These are phyloP conservation scores for Tulasnella sp. DNA, from an alignment of 768 basidiomycete species.

Conservation along the genomic window DNA sequence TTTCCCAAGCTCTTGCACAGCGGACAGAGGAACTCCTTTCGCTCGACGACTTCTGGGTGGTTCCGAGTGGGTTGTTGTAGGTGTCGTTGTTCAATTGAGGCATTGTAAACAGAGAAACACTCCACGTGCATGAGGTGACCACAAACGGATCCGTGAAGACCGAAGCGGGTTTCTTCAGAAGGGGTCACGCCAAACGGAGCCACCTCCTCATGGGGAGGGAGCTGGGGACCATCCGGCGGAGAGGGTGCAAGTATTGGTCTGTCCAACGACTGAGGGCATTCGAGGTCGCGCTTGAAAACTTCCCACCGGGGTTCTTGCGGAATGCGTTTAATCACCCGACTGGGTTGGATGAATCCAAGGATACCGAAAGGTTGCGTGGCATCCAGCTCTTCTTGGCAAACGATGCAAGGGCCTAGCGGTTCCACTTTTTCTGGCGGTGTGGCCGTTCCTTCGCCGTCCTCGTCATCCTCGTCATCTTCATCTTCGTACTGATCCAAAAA, in stretches of 20 bases:
- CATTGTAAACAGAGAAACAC: conserved; percentile 87
- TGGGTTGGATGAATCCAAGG: conserved; percentile 83
- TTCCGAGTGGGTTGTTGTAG: conserved; percentile 83
- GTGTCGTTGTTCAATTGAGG: conserved; percentile 82
- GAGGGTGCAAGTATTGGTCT: conserved; percentile 32
- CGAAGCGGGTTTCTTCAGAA: conserved; percentile 68
- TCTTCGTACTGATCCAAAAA: conserved; percentile 78
- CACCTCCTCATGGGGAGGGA: conserved; percentile 34
- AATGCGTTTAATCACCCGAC: conserved; percentile 73
- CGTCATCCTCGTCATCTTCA: conserved; percentile 56
- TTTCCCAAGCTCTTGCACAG: conserved; percentile 96
- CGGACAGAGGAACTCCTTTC: conserved; percentile 94
- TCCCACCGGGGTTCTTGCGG: conserved; percentile 68
- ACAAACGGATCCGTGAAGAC: conserved; percentile 81
- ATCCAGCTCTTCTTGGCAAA: conserved; percentile 92
- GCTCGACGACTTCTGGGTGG: conserved; percentile 89
- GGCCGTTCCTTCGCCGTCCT: conserved; percentile 44
- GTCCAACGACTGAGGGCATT: conserved; percentile 63
- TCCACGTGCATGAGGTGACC: conserved; percentile 96
- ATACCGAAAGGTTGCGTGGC: conserved; percentile 70
- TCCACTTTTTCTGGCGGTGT: conserved; percentile 42
- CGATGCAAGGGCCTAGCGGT: conserved; percentile 91
- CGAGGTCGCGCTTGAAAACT: conserved; percentile 66
- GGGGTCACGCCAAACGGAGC: conserved; percentile 61
- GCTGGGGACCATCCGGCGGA: conserved; percentile 26